Evolutionary conservation across 306 rosid species (phyloP), one percentile per base, ranked within the genome.

Genomic region (Prunus mira): DNA sequence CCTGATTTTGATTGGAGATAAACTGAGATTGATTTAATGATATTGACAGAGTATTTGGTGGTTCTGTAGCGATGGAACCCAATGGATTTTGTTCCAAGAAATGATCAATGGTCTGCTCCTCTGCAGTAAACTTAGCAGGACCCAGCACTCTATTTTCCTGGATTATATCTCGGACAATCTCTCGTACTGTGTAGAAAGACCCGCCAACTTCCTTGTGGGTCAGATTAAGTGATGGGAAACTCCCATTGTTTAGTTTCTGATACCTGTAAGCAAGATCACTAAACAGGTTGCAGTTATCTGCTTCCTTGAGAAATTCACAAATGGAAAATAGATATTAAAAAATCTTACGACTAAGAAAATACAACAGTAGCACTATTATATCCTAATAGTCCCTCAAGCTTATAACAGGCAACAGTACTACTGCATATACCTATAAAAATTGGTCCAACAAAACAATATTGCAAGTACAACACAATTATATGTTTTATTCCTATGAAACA

Each of bases 141-240:
- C 99, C 97, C 74, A 95, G 80, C 51, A 92, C 97, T 82, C 97
- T 87, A 80, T 95, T 95, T 77, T 95, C 98, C 88, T 91, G 99
- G 79, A 95, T 95, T 82, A 95, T 73, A 77, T 95, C 99, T 13
- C 98, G 86, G 58, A 95, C 98, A 82, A 95, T 95, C 89, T 95
- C 99, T 56, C 99, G 87, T n/a, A 95, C 97, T 0, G 97, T 95
- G 88, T 95, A 95, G 89, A 94, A 94, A 73, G 98, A 94, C 45
- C 98, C 98, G 76, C 98, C 98, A 12, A 95, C 99, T 84, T 95
- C 99, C 85, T 92, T 92, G 82, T 95, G 99, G 12, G 99, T 91
- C 41, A 91, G 91, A 67, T 84, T 92, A 76, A 95, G 90, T 13
- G 99, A 91, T 69, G 99, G 99, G 68, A 95, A 95, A 82, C 77